These are phyloP conservation scores for Leishmania lainsoni DNA, from an alignment of 208 protist species.

Conservation along the genomic window DNA sequence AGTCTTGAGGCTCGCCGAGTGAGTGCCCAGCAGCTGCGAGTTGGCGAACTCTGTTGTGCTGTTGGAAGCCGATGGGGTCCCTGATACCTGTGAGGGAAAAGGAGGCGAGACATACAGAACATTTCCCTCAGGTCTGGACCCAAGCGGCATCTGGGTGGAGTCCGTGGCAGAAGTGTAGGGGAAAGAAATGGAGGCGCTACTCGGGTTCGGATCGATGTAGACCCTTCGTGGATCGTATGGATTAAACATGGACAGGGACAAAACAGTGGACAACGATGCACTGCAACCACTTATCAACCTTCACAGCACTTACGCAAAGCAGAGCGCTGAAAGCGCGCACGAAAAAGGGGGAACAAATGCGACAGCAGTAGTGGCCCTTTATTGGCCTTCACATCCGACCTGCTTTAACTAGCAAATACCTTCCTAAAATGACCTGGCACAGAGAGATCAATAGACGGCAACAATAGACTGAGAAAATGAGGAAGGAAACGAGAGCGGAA, in stretches of 20 bases:
- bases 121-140: conserved; percentile 10
- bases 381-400: too few relatives aligned
- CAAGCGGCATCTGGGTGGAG: conserved; percentile 13
- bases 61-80: conserved; percentile 25
- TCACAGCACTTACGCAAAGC: background rate
- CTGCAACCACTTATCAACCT: background rate
- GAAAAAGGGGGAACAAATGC: background rate
- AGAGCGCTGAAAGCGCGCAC: background rate
- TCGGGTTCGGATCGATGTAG: conserved; percentile 5
- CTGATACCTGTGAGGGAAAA: conserved; percentile 3
- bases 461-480: background rate
- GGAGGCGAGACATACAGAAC: conserved; percentile 20
- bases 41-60: conserved; percentile 28
- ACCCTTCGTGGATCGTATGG: conserved; percentile 23
- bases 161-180: conserved; percentile 19
- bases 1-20: conserved; percentile 10
- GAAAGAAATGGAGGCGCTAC: background rate
- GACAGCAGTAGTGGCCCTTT: too few relatives aligned
- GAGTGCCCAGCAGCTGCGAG: conserved; percentile 3
- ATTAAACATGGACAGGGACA: conserved; percentile 1
- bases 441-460: background rate
- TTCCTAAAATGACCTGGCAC: background rate
- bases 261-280: conserved; percentile 10
- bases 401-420: background rate
- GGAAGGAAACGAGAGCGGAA: conserved; percentile 3